These are phyloP conservation scores for Artemisia annua DNA, from an alignment of 129 eudicot species.

Conservation along the genomic window DNA sequence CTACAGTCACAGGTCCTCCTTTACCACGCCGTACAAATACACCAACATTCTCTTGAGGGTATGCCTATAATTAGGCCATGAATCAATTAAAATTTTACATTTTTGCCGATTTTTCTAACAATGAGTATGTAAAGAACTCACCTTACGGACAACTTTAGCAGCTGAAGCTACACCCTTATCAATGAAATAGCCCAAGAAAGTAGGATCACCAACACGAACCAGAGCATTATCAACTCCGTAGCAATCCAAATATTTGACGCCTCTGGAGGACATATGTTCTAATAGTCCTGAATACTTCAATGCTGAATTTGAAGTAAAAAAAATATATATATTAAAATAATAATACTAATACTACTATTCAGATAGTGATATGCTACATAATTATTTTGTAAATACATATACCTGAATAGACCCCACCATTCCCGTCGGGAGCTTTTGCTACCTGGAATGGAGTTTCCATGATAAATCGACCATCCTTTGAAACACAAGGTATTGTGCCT, in stretches of 20 bases:
- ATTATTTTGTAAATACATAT: constrained; percentile 5
- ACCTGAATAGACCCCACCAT: constrained; percentile 99
- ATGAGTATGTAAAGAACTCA: constrained; percentile 13
- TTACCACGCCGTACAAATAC: constrained; percentile 95
- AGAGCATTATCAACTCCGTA: constrained; percentile 98
- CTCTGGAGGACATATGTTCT: constrained; percentile 89
- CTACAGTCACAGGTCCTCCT: constrained; percentile 97
- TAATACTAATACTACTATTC: not conserved
- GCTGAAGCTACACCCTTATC: constrained; percentile 90
- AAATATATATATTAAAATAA: not conserved
- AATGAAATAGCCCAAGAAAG: constrained; percentile 95
- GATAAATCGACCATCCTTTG: constrained; percentile 88
- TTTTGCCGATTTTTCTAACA: not conserved
- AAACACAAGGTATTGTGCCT: constrained; percentile 97
- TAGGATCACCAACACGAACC: constrained; percentile 98
- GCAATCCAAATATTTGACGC: constrained; percentile 92
- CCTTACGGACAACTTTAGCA: constrained; percentile 98
- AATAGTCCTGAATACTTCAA: constrained; percentile 80
- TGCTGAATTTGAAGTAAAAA: constrained; percentile 48
- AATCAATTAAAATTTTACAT: constrained; percentile 6
- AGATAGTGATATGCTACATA: not conserved
- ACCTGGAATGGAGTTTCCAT: constrained; percentile 98
- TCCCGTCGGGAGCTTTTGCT: constrained; percentile 98
- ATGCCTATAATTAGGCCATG: constrained; percentile 48
- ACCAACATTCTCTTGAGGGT: constrained; percentile 99